phyloP scores from a whole-genome alignment of 2,329 filamentous ascomycete species.

The Fusarium citri region DNA sequence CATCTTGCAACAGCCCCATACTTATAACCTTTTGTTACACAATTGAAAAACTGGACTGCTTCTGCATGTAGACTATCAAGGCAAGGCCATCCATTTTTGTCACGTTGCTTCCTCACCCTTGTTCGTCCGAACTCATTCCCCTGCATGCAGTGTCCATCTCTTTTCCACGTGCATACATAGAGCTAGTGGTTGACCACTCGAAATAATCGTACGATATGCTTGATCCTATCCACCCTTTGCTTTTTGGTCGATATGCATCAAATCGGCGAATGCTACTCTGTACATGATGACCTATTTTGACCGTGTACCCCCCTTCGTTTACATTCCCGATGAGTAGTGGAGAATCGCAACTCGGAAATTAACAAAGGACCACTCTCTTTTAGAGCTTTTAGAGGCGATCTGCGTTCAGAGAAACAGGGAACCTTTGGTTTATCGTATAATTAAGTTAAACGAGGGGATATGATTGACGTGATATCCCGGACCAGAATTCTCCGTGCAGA shows the following conservation, averaged over 20 bases:
- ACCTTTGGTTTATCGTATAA: background rate
- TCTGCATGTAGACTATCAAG: background rate
- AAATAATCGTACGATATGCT: conserved; percentile 27
- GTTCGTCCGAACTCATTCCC: conserved; percentile 28
- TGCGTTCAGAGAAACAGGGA: conserved; percentile 6
- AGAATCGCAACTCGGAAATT: conserved; percentile 33
- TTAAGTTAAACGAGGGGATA: background rate
- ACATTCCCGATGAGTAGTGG: conserved; percentile 7
- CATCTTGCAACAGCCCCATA: background rate
- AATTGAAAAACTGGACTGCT: background rate
- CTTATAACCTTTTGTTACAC: background rate
- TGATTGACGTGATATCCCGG: conserved; percentile 5
- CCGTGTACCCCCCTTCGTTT: background rate
- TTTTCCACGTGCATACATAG: conserved; percentile 27
- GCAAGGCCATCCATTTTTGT: conserved; percentile 5
- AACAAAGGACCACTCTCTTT: conserved; percentile 24
- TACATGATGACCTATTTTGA: background rate
- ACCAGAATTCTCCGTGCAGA: conserved; percentile 29
- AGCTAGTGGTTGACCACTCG: conserved; percentile 10
- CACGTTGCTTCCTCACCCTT: conserved; percentile 3
- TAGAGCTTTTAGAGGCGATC: conserved; percentile 3
- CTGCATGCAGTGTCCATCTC: conserved; percentile 2
- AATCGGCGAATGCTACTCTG: background rate
- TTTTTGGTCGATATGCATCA: background rate
- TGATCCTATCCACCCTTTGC: conserved; percentile 2